Base-by-base conservation (phyloP, 2,329 filamentous ascomycete genomes). In the Graphiopsis chlorocephala region DNA sequence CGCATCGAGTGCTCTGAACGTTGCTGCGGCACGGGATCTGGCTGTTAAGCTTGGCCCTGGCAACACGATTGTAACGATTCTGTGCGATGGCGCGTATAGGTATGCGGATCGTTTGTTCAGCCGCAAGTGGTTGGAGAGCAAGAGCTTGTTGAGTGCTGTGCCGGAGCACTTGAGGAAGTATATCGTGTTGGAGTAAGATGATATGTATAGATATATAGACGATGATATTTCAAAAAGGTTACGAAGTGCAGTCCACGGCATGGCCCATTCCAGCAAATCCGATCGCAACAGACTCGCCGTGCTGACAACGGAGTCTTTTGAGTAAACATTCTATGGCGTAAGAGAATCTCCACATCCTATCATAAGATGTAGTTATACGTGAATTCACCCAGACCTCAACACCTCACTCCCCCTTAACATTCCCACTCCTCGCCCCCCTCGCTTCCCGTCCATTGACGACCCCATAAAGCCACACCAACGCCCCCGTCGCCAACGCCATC, bases 61-160 rank as follows among this genome's bases (percentile, higher is more conserved):
- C 11, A 87, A 94, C 77, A 97, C 91, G 0, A 90, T 99, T 26
- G 95, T 98, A 55, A 99, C 95, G 1, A 86, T 98, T 64, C 85
- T 99, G 52, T 97, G 92, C 74, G 95, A 99, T 76, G 95, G 95
- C 66, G 95, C 95, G n/a, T 98, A 99, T 76, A 83, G 95, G 74
- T 99, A 99, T 77, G 95, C 95, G 5, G 95, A 99, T 69, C 85
- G 95, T 38, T 78, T 99, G 67, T 99, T 99, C 81, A 96, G 92
- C 53, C 87, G 87, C 77, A 93, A 90, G 78, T 99, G 95, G 95
- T 80, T 99, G 70, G 84, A 88, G 77, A 87, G 88, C 73, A 99
- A 98, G 87, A 90, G 90, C 65, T 81, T 99, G 69, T 78, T 95
- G 53, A 86, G 82, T 29, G 89, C 93, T 50, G 89, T 99, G 76